These are phyloP conservation scores for Babesia gibsoni DNA, from an alignment of 169 alveolate genomes.

Conservation along the genomic window DNA sequence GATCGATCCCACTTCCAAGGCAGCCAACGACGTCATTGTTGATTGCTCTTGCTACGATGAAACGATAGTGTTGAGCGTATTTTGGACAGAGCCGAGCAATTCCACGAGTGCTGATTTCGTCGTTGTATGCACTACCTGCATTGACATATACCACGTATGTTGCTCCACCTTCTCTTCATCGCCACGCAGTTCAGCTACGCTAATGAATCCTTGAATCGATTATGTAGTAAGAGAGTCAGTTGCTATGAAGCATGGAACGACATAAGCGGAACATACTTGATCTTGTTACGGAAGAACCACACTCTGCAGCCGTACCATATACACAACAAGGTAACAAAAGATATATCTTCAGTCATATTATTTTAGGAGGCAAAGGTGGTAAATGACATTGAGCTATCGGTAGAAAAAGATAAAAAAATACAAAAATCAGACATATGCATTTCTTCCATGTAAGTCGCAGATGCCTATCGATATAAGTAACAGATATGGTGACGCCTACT, in stretches of 20 bases:
- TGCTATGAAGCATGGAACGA: constrained; percentile 59
- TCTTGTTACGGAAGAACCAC: constrained; percentile 51
- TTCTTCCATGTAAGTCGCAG: constrained; percentile 6
- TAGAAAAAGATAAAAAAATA: constrained; percentile 28
- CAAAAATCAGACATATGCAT: constrained; percentile 42
- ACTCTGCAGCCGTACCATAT: constrained; percentile 39
- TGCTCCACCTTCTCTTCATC: neutral
- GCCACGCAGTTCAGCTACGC: constrained; percentile 11
- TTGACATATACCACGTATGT: constrained; percentile 43
- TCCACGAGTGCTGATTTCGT: constrained; percentile 27
- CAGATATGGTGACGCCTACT: constrained; percentile 36
- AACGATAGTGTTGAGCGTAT: constrained; percentile 49
- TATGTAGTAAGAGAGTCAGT: constrained; percentile 46
- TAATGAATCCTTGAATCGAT: constrained; percentile 3
- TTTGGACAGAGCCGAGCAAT: constrained; percentile 41
- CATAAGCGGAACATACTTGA: constrained; percentile 38
- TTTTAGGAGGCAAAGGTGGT: constrained; percentile 29
- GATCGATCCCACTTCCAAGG: neutral
- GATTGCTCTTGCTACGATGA: constrained; percentile 47
- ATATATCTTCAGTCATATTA: neutral
- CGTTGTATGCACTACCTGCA: constrained; percentile 43
- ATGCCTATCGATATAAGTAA: too few relatives aligned
- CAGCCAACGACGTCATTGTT: constrained; percentile 20
- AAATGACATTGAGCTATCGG: constrained; percentile 32
- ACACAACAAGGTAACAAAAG: constrained; percentile 11